These are phyloP conservation scores for Xylaria sp. DNA, from an alignment of 495 filamentous ascomycete genomes.

Conservation along the genomic window DNA sequence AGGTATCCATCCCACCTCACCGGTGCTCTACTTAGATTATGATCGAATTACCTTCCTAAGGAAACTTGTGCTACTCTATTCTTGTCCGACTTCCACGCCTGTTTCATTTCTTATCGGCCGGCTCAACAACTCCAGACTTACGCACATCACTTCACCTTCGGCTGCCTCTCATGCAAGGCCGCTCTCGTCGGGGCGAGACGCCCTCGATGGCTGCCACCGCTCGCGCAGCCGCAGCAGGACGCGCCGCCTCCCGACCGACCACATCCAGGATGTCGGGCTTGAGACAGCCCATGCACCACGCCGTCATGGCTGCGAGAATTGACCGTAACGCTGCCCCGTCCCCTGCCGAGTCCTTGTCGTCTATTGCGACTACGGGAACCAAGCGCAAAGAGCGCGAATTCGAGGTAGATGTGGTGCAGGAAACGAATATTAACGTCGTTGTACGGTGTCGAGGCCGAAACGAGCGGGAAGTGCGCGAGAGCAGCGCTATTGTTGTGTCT, in stretches of 20 bases:
- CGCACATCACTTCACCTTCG: not conserved
- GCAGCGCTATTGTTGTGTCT: slow-evolving; percentile 86
- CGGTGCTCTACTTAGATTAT: not conserved
- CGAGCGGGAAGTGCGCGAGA: slow-evolving; percentile 89
- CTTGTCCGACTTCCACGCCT: not conserved
- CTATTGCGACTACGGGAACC: slow-evolving; percentile 58
- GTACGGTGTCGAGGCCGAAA: slow-evolving; percentile 93
- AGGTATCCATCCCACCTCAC: slow-evolving; percentile 6
- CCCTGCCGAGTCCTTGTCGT: slow-evolving; percentile 68
- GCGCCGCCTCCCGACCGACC: slow-evolving; percentile 42
- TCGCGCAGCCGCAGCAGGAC: slow-evolving; percentile 31
- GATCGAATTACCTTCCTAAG: not conserved
- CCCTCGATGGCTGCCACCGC: slow-evolving; percentile 34
- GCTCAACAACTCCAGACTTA: not conserved
- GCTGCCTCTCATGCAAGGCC: slow-evolving; percentile 36
- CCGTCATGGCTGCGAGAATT: slow-evolving; percentile 41
- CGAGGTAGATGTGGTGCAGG: slow-evolving; percentile 72
- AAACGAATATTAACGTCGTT: slow-evolving; percentile 97
- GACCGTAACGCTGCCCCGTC: slow-evolving; percentile 61
- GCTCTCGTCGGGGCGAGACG: slow-evolving; percentile 42
- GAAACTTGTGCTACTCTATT: not conserved
- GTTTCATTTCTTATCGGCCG: slow-evolving; percentile 3
- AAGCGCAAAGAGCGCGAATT: slow-evolving; percentile 87
- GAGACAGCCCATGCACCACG: slow-evolving; percentile 35
- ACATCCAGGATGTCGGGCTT: slow-evolving; percentile 34